Evolutionary conservation across 495 filamentous ascomycete species (phyloP).

Genomic region (Trichoderma reesei): DNA sequence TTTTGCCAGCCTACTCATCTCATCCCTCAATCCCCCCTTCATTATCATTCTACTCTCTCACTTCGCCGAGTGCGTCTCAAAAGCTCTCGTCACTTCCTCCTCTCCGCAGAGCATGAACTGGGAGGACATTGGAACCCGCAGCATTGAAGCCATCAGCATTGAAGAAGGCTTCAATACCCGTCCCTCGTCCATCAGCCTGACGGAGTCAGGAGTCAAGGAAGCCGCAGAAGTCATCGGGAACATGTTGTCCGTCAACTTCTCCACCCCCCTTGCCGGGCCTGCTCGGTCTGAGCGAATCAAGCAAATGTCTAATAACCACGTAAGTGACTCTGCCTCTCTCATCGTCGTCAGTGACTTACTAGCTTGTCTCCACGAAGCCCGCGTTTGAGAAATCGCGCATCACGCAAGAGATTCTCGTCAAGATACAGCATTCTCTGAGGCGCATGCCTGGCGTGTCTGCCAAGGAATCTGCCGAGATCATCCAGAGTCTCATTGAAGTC

Average conservation of each 20-base stretch:
- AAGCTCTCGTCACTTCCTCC: neutral
- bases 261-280: neutral
- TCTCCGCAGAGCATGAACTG: neutral
- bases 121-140: neutral
- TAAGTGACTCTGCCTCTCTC: neutral
- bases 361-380: neutral
- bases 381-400: slow-evolving; percentile 1
- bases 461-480: slow-evolving; percentile 4
- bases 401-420: neutral
- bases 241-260: slow-evolving; percentile 8
- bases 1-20: neutral
- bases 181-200: neutral
- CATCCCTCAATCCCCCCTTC: neutral
- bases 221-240: neutral
- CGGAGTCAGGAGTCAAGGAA: neutral
- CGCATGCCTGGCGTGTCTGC: slow-evolving; percentile 11
- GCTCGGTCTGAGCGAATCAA: slow-evolving; percentile 7
- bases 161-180: neutral
- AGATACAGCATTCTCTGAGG: slow-evolving; percentile 6
- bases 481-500: neutral
- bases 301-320: slow-evolving; percentile 11
- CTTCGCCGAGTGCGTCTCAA: neutral
- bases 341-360: neutral
- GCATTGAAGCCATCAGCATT: neutral
- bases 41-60: neutral